Percentiles rank a stretch among this genome's conserved stretches.
Conservation (phyloP, 495 filamentous ascomycete species). For the Aspergillus sparsus region DNA sequence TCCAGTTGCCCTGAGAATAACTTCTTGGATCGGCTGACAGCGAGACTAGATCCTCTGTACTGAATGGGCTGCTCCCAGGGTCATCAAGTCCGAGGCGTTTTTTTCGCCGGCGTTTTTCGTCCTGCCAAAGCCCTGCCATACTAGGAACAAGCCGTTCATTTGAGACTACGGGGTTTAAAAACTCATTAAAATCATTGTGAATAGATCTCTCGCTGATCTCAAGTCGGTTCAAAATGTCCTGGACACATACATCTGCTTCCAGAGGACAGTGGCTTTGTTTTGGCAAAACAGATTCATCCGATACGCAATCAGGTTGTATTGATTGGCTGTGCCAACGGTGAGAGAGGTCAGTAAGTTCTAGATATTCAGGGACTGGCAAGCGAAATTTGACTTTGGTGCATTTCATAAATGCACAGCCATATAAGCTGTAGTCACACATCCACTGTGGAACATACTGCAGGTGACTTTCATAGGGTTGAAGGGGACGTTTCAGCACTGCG, state of each 20-base stretch:
- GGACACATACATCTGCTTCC: constrained; percentile 84
- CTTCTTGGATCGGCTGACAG: constrained; percentile 82
- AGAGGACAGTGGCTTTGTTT: constrained; percentile 84
- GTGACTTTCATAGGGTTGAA: constrained; percentile 94
- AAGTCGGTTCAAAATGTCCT: constrained; percentile 83
- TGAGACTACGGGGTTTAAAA: constrained; percentile 58
- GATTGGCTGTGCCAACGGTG: constrained; percentile 82
- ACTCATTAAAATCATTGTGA: constrained; percentile 87
- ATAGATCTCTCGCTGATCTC: constrained; percentile 70
- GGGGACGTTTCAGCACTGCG: constrained; percentile 72
- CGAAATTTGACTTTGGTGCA: constrained; percentile 70
- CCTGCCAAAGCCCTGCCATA: constrained; percentile 91
- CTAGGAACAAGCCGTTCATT: constrained; percentile 86
- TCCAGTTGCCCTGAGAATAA: constrained; percentile 71
- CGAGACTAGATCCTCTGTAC: constrained; percentile 74
- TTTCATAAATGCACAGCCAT: constrained; percentile 85
- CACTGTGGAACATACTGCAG: constrained; percentile 90
- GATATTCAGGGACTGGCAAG: constrained; percentile 68
- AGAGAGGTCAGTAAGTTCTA: constrained; percentile 53
- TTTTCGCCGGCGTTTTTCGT: constrained; percentile 81
- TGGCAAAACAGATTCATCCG: constrained; percentile 62
- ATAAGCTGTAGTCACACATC: constrained; percentile 97
- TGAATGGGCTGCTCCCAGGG: constrained; percentile 71
- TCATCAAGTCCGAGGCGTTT: constrained; percentile 61
- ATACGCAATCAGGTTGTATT: constrained; percentile 54